A percentile compares a stretch with the other conserved stretches of the same genome.
These are phyloP conservation scores for Penicillium odoratum DNA, from an alignment of 495 filamentous ascomycete species.

Conservation along the genomic window DNA sequence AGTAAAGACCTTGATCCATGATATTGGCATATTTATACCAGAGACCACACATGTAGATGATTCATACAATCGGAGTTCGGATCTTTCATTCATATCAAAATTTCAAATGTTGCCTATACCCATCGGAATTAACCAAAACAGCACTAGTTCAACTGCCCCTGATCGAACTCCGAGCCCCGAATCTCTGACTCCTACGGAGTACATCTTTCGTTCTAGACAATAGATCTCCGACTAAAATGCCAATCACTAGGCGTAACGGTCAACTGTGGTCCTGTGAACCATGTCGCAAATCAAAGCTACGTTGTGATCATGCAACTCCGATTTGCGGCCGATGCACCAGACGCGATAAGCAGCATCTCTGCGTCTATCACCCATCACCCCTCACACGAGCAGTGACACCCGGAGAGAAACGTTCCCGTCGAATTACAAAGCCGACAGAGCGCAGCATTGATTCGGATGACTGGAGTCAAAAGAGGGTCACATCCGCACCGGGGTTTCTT, in stretches of 20 bases:
- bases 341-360: constrained; percentile 22
- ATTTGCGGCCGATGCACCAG: constrained; percentile 28
- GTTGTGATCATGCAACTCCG: constrained; percentile 39
- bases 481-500: constrained; percentile 23
- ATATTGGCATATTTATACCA: neutral
- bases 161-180: constrained; percentile 8
- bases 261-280: constrained; percentile 45
- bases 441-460: neutral
- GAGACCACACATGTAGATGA: neutral
- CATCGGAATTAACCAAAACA: neutral
- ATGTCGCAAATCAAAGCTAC: constrained; percentile 45
- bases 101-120: neutral
- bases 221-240: constrained; percentile 10
- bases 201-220: neutral
- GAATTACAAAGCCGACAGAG: neutral
- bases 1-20: no score
- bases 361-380: constrained; percentile 37
- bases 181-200: neutral
- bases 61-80: neutral
- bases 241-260: constrained; percentile 37
- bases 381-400: constrained; percentile 15
- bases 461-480: constrained; percentile 16
- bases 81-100: neutral
- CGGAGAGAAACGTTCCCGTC: neutral
- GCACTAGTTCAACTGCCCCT: neutral